phyloP scores from a whole-genome alignment of 192 early-diverging fungal genomes.

The Linnemannia exigua region DNA sequence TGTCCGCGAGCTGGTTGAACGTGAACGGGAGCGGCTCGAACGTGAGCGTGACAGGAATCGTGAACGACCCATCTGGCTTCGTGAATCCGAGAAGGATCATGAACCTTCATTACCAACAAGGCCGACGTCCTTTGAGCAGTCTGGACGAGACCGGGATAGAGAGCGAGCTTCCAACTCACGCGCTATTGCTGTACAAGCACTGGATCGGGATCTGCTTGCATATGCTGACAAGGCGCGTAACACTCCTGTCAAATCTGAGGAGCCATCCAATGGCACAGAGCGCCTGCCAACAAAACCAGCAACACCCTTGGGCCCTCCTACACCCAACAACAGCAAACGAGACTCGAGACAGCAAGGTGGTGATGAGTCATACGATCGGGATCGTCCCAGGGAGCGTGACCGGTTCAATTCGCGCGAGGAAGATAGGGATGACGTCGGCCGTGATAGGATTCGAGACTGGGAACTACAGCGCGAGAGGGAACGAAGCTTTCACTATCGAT shows the following conservation, averaged over 20 bases:
- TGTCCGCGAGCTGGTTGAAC: constrained; percentile 45
- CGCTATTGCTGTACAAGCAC: constrained; percentile 19
- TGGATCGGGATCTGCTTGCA: constrained; percentile 35
- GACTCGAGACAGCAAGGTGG: not conserved
- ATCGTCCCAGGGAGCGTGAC: not conserved
- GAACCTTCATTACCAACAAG: constrained; percentile 21
- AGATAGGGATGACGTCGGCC: not conserved
- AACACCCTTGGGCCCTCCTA: not conserved
- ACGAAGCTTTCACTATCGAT: not conserved
- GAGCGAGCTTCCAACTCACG: constrained; percentile 30
- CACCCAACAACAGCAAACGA: not conserved
- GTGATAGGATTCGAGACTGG: not conserved
- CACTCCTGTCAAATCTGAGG: constrained; percentile 4
- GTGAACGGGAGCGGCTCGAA: constrained; percentile 28
- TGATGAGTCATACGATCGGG: constrained; percentile 5
- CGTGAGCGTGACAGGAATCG: constrained; percentile 36
- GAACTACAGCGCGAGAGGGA: constrained; percentile 23
- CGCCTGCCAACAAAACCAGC: not conserved
- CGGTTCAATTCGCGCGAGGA: constrained; percentile 3
- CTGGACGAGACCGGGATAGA: constrained; percentile 37
- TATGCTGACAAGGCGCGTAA: constrained; percentile 39
- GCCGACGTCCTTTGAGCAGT: constrained; percentile 3
- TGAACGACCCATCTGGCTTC: constrained; percentile 43
- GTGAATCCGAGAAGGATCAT: constrained; percentile 36
- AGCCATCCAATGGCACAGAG: not conserved